Base-by-base conservation (phyloP, 441 rosid genomes). In the Adansonia gregorii region DNA sequence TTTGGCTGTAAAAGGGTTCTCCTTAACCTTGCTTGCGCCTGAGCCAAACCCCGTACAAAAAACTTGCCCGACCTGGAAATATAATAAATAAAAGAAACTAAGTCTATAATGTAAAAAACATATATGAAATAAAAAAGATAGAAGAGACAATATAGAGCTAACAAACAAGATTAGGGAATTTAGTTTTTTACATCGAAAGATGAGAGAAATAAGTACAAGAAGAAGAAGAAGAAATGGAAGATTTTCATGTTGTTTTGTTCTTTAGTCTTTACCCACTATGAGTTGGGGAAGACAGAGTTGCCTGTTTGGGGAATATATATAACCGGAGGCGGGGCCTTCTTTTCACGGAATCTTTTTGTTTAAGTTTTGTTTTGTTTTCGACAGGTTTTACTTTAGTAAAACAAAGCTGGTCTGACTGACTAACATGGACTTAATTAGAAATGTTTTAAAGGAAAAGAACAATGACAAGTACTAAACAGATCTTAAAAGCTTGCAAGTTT, bases 1-100 rank as follows among this genome's bases (percentile, higher is more conserved):
- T 83, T 31, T 87, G 0, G 90, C 82, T 8, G 89, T 84, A 64
- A 89, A 89, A 12, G 92, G 92, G 83, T 86, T 89, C 78, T 66
- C 76, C 67, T 60, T 51, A 39, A 55, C 67, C 14, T 72, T 70
- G 22, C 8, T 41, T 24, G 78, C 76, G 43, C 67, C 79, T 74
- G 35, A 27, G 35, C 35, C 35, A 27, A 27, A 27, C 35, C 35
- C 35, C 35, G 73, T 77, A 78, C 67, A 17, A 12, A 55, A 17
- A 19, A 87, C 76, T 85, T 83, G 79, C 82, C 61, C 64, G 24
- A 52, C 43, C 14, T 39, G 2, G 24, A 24, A 64, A 72, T 51
- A 43, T 48, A 45, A 69, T 14, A 24, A 45, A 61, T 12, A 19
- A 72, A 17, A 12, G 10, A 4, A 45, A 61, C 12, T 1, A 56